Evolutionary conservation across 306 rosid genomes (phyloP), one percentile per base, ranked within the genome.

Genomic region (Coriaria nepalensis): DNA sequence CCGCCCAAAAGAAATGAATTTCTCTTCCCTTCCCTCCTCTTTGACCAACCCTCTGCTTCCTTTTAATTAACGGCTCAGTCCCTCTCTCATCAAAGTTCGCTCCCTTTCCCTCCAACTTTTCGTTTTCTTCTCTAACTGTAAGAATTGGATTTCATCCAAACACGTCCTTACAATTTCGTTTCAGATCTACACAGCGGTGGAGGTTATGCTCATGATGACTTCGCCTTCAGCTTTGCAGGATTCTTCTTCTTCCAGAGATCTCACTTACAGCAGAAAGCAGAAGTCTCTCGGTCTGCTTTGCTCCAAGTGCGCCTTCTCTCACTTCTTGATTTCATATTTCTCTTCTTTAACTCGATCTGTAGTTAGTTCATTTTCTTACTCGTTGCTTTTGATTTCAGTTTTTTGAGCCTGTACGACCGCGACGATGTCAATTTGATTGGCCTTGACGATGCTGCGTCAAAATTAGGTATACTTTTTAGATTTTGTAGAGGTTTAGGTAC

Each of bases 381-480:
- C 5, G 11, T 13, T 8, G 0, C 10, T 40, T 40, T 20, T 20
- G 29, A 20, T 20, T 20, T 53, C 60, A 80, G 88, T 73, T 90
- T 90, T 64, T 35, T 90, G 66, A 64, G 74, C 62, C 38, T 90
- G 70, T 90, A 90, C 40, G 69, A 90, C 50, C 73, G 87, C 7
- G 87, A 79, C 6, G 69, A 50, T 0, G 66, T 90, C 5, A 78
- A 73, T 13, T 64, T 65, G 2, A 61, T 90, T 4, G 86, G 95
- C 15, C 85, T 90, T n/a, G 97, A 90, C 34, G 87, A 84, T 52
- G 95, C 97, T 4, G 94, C 97, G 13, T 4, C 77, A 4, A 40
- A 70, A 52, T 61, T 90, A 68, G 97, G 96, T 87, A 5, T 4
- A 43, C 0, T 6, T 46, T 42, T 55, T 20, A 10, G 57, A 15